Evolutionary conservation across 2,329 filamentous ascomycete species (phyloP), one percentile per base, ranked within the genome.

Genomic region (Claviceps fusiformis): DNA sequence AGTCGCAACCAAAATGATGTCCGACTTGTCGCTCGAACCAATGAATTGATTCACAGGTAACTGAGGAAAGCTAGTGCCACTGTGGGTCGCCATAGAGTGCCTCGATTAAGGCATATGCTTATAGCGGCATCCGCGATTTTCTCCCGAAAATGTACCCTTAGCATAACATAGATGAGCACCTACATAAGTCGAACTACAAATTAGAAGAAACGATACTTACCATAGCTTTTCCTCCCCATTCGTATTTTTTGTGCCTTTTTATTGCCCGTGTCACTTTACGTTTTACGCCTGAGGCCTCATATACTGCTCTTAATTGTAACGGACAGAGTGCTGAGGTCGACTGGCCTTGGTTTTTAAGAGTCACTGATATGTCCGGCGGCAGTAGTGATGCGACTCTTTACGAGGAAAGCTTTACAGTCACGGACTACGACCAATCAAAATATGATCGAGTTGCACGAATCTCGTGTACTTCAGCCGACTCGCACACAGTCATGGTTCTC

Each of bases 381-480:
- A 83, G 89, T 71, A 85, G 87, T 62, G 92, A 97, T 74, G 85
- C 91, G 56, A 86, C 93, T 65, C 87, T 97, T 71, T 95, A 95
- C 74, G 90, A 96, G 73, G 90, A 95, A 68, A 85, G 82, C 65
- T 96, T 97, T 79, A 87, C 80, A 58, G 79, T 97, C 64, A 92
- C 83, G 62, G 73, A 80, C 55, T 76, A 89, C 69, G 87, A 95
- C 74, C 80, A 84, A 65, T 81, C 85, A 65, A 95, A 96, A 74
- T 98, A 98, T 73, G 93, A 97, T 74, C 89, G 92, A 60, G 92
- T 96, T 31, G 87, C 89, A 55, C 92, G 93, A 62, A 82, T 97
- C 67, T 82, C 76, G 55, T 90, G 83, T 67, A 87, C 80, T 53
- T 92, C 86, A 29, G 77, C 80, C 62, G 89, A 95, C 72, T 81